Evolutionary conservation across 2,329 filamentous ascomycete genomes (phyloP).

Genomic region (Fusarium nelsonii): DNA sequence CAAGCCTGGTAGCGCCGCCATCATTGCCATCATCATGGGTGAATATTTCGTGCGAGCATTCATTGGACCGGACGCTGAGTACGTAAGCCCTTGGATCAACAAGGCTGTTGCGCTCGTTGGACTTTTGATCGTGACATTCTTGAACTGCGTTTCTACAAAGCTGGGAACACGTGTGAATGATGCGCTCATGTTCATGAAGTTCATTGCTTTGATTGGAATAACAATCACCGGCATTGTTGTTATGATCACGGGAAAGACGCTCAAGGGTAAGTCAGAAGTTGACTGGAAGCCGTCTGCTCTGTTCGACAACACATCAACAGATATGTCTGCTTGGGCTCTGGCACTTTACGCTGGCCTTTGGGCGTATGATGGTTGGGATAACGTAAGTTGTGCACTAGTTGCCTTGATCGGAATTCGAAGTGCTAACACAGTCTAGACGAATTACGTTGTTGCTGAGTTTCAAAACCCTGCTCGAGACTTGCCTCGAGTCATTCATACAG

Average conservation of each 20-base stretch:
- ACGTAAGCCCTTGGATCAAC: conserved; percentile 87
- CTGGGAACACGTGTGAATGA: conserved; percentile 90
- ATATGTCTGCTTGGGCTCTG: conserved; percentile 89
- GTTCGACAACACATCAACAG: conserved; percentile 87
- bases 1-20: conserved; percentile 92
- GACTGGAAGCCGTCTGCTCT: conserved; percentile 91
- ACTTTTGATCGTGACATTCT: conserved; percentile 78
- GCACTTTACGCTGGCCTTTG: conserved; percentile 95
- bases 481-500: conserved; percentile 94
- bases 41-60: conserved; percentile 94
- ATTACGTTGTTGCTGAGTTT: conserved; percentile 98
- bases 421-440: conserved; percentile 72
- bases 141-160: conserved; percentile 93
- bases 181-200: conserved; percentile 96
- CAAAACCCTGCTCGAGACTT: conserved; percentile 90
- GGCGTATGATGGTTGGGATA: conserved; percentile 99
- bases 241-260: conserved; percentile 84
- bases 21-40: conserved; percentile 97
- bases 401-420: not conserved
- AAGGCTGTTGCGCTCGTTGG: conserved; percentile 87
- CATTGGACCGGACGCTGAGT: conserved; percentile 86
- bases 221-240: conserved; percentile 91
- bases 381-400: conserved; percentile 68
- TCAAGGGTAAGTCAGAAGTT: conserved; percentile 77
- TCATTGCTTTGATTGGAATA: conserved; percentile 87